Base-by-base conservation (phyloP, 257 asterid species). In the Verbena officinalis region DNA sequence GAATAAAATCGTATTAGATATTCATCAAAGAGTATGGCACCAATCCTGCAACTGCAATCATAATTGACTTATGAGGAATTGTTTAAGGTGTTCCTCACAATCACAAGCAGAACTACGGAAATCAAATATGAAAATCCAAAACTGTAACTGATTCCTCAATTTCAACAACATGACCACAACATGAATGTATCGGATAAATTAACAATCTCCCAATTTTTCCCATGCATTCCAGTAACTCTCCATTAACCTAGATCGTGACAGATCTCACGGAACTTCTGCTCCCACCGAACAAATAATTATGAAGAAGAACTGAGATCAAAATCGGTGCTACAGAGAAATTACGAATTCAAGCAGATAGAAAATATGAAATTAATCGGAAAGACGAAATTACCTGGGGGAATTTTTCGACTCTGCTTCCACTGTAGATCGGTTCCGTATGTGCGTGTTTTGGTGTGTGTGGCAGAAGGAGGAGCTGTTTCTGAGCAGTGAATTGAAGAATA, bases 241-340 rank as follows among this genome's bases (percentile, higher is more conserved):
- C 31, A 13, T 67, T 62, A 59, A 62, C 44, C 51, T 49, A 71
- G 54, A 55, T 52, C 69, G 20, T n/a, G 24, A 76, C 66, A 45
- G 83, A 78, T 74, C 83, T 62, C 59, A 63, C 40, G 54, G 65
- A 53, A 49, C 33, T 42, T 14, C 27, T 36, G 9, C 17, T 27
- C 52, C 54, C 64, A 31, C 20, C 39, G 58, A 34, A 50, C 33
- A 21, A 66, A 59, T 55, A 50, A 56, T 42, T 51, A 13, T 34
- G 44, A 44, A 19, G 40, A 36, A 61, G 27, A 33, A 45, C 54
- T 17, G 48, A 54, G 16, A 70, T 55, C 50, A 20, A 27, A 50
- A 56, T 3, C 46, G 39, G 44, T 21, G 23, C 13, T 5, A 42
- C 27, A 36, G 0, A 44, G 12, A 10, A 48, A 56, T 23, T 23